A percentile compares a stretch with the other conserved stretches of the same genome.
phyloP scores from a whole-genome alignment of 2,329 filamentous ascomycete genomes.

The Leptographium procerum region DNA sequence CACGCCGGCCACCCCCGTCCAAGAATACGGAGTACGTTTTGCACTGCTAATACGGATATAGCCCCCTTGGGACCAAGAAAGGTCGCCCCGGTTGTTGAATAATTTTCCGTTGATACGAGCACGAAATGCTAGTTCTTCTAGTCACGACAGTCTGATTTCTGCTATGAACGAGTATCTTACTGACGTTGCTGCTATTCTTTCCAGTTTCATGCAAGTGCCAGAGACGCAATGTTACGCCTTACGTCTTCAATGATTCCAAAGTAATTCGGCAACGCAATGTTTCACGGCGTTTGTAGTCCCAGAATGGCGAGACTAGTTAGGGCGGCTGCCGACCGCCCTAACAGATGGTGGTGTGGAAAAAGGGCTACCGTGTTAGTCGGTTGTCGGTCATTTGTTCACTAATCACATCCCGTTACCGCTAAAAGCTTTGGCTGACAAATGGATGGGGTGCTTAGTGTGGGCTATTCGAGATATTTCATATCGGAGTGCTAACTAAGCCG shows the following conservation, averaged over 20 bases:
- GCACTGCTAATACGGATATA: too few species aligned
- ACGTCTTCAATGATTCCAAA: not conserved
- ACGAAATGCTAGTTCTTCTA: too few species aligned
- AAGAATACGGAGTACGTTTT: too few species aligned
- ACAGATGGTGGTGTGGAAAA: not conserved
- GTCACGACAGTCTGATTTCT: too few species aligned
- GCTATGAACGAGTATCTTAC: too few species aligned
- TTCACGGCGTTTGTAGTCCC: not conserved
- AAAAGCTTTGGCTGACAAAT: not conserved
- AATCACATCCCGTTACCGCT: not conserved
- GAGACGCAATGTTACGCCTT: too few species aligned
- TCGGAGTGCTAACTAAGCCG: not conserved
- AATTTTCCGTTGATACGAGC: too few species aligned
- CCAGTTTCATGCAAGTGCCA: too few species aligned
- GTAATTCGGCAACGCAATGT: not conserved
- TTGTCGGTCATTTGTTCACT: not conserved
- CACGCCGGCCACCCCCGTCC: too few species aligned
- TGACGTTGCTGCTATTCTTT: too few species aligned
- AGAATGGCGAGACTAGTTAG: not conserved
- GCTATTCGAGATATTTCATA: not conserved
- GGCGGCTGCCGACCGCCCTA: not conserved
- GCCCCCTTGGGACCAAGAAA: too few species aligned
- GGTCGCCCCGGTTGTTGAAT: too few species aligned
- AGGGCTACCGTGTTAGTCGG: not conserved
- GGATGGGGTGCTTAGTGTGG: not conserved